phyloP scores from a whole-genome alignment of 345 rosid species.

The Streptanthus diversifolius region DNA sequence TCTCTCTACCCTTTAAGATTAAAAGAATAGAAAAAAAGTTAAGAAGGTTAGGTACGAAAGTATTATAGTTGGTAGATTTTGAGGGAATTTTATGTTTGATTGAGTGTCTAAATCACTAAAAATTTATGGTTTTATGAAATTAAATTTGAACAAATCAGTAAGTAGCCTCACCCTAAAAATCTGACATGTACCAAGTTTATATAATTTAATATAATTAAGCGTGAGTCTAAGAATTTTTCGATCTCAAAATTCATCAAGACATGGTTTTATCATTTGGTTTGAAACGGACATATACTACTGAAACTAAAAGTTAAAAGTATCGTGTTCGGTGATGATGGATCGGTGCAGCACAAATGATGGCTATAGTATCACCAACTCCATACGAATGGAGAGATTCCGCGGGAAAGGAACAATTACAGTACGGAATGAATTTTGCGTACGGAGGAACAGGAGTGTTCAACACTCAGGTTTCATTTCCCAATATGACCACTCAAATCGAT shows the following conservation, averaged over 20 bases:
- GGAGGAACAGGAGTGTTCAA: slow-evolving; percentile 87
- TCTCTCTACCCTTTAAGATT: background rate
- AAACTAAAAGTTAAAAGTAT: background rate
- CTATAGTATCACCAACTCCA: slow-evolving; percentile 61
- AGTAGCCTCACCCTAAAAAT: too few species aligned
- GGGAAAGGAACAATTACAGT: slow-evolving; percentile 26
- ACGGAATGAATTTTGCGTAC: slow-evolving; percentile 76
- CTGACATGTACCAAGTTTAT: too few species aligned
- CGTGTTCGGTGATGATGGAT: background rate
- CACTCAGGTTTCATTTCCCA: slow-evolving; percentile 42
- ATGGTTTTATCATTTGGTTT: background rate
- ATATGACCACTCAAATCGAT: slow-evolving; percentile 71
- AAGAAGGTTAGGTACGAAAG: too few species aligned
- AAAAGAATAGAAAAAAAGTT: too few species aligned
- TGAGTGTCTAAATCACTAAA: too few species aligned
- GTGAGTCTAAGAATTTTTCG: background rate
- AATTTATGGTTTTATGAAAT: too few species aligned
- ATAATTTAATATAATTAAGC: background rate
- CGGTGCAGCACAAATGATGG: slow-evolving; percentile 46
- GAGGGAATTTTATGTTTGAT: too few species aligned
- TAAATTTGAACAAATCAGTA: too few species aligned
- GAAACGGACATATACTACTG: background rate
- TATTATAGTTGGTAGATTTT: too few species aligned
- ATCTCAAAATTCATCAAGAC: background rate
- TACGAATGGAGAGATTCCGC: slow-evolving; percentile 44